Base-by-base conservation (phyloP, 805 yeast species). In the Schwanniomyces sp. region DNA sequence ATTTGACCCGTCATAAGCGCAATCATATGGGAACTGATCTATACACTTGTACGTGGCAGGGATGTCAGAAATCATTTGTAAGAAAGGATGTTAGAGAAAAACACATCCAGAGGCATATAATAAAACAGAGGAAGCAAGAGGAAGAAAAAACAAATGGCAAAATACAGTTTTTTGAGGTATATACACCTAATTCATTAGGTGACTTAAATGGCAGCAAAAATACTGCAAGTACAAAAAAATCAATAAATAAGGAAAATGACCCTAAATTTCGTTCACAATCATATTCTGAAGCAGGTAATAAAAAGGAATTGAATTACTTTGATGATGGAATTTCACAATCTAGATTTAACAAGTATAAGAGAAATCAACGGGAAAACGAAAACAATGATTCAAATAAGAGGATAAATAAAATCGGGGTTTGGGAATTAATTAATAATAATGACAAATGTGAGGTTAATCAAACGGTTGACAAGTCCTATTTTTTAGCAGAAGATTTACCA, bases 21-120 rank as follows among this genome's bases (percentile, higher is more conserved):
- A 49, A 46, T 42, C 55, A 52, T 28, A 39, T 29, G 8, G 46
- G 51, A 11, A 44, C 36, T 7, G 39, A 21, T 18, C 21, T 43
- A 27, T 47, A 45, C 21, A n/a, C 30, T 16, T 52, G 53, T 26
- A 34, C 32, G 6, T 41, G 48, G 46, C 45, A 44, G 16, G 48
- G 49, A 5, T 52, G 55, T 42, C 26, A 32, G 10, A 46, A 52
- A 43, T 24, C n/a, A 18, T 52, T 52, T 47, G 46, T 46, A 7
- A 47, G 55, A 37, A 52, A 45, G 28, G 55, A 52, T 27, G 53
- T 47, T 10, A 47, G 43, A 26, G 47, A 41, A 37, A 52, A 50
- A 26, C 56, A 52, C 28, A 37, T 41, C 12, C 28, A 16, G 2
- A 40, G 52, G 5, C 56, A 52, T 39, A 14, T 17, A 11, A 11